phyloP scores from a whole-genome alignment of 1,284 basidiomycete genomes.

The Austroboletus novae-zelandiae region DNA sequence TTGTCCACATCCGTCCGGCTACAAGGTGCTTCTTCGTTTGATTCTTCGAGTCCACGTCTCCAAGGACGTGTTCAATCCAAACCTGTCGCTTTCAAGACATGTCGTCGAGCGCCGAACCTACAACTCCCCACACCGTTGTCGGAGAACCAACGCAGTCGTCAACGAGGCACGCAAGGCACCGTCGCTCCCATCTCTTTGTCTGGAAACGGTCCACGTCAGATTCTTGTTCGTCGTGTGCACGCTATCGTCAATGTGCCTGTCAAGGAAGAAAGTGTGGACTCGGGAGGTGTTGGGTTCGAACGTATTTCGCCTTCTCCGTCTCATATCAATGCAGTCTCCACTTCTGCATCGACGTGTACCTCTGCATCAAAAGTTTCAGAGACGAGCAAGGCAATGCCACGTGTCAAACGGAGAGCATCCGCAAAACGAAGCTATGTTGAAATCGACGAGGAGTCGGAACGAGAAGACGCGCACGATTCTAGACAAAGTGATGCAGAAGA shows the following conservation, averaged over 20 bases:
- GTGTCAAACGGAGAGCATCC: constrained; percentile 18
- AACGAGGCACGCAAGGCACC: constrained; percentile 18
- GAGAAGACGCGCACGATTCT: constrained; percentile 18
- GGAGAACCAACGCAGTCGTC: constrained; percentile 30
- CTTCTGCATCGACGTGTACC: constrained; percentile 9
- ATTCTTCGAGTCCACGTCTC: constrained; percentile 13
- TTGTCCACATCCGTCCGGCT: constrained; percentile 19
- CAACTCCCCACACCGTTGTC: constrained; percentile 34
- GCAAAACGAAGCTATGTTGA: constrained; percentile 34
- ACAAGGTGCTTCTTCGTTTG: constrained; percentile 13
- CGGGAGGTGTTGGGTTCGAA: constrained; percentile 15
- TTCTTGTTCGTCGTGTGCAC: constrained; percentile 42
- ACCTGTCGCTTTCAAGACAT: constrained; percentile 11
- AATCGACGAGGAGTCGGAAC: constrained; percentile 27
- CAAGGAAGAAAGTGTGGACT: constrained; percentile 41
- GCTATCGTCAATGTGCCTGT: constrained; percentile 44
- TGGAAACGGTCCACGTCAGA: constrained; percentile 20
- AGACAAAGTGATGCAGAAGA: constrained; percentile 20
- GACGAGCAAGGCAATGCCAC: constrained; percentile 7
- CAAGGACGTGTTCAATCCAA: constrained; percentile 17
- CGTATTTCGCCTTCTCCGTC: constrained; percentile 12
- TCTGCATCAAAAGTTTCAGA: constrained; percentile 12
- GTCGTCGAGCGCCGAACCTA: constrained; percentile 10
- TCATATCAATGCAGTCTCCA: constrained; percentile 8
- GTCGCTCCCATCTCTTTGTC: background rate